Conservation (phyloP, 2,329 filamentous ascomycete genomes). For the Xylaria sp. region DNA sequence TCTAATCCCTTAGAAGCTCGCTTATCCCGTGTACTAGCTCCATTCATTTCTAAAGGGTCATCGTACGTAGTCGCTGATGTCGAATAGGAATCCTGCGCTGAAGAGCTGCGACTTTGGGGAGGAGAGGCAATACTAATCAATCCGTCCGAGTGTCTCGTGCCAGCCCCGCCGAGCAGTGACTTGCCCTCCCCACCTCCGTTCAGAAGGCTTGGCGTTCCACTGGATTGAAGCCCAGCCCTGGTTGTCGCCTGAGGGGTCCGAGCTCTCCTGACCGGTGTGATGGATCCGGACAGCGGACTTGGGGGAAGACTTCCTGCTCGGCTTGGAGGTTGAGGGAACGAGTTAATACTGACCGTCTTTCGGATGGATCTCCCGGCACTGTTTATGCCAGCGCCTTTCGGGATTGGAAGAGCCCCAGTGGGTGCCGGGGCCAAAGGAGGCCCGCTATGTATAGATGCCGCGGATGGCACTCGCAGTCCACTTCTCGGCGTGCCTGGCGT, state of each 20-base stretch:
- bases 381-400: constrained; percentile 61
- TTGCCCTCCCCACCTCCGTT: constrained; percentile 81
- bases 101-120: constrained; percentile 88
- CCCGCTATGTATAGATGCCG: constrained; percentile 51
- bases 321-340: constrained; percentile 88
- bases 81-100: constrained; percentile 89
- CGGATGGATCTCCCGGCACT: constrained; percentile 72
- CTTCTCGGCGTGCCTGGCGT: constrained; percentile 59
- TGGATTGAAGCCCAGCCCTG: constrained; percentile 56
- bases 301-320: constrained; percentile 68
- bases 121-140: constrained; percentile 80
- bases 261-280: constrained; percentile 54
- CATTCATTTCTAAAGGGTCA: constrained; percentile 66
- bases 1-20: constrained; percentile 63
- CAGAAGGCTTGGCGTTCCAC: constrained; percentile 72
- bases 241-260: constrained; percentile 60
- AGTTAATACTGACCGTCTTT: constrained; percentile 91
- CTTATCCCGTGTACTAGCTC: constrained; percentile 49
- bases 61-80: constrained; percentile 90
- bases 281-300: constrained; percentile 61
- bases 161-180: constrained; percentile 66
- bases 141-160: constrained; percentile 73
- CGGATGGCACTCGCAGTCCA: constrained; percentile 64
- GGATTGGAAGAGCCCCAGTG: constrained; percentile 60
- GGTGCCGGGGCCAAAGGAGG: constrained; percentile 58